These are phyloP conservation scores for Fusarium redolens DNA, from an alignment of 2,329 filamentous ascomycete genomes.

Conservation along the genomic window DNA sequence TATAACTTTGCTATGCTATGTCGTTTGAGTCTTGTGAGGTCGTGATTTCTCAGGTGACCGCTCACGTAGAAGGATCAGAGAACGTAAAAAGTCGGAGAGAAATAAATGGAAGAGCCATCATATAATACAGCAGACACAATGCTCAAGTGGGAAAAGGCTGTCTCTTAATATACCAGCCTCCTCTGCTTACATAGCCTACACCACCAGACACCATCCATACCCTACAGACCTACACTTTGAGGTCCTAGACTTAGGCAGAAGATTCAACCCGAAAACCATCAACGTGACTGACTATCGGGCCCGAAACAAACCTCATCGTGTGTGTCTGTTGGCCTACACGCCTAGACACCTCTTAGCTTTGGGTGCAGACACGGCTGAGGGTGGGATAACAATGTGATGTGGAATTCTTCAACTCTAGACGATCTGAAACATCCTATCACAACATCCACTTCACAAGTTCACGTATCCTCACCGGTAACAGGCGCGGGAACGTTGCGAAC, in stretches of 20 bases:
- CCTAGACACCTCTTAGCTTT: constrained; percentile 19
- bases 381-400: constrained; percentile 35
- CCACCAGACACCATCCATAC: constrained; percentile 6
- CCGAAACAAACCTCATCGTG: constrained; percentile 25
- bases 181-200: constrained; percentile 26
- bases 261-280: constrained; percentile 9
- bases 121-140: neutral
- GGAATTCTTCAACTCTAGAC: constrained; percentile 11
- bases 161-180: constrained; percentile 22
- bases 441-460: neutral
- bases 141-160: constrained; percentile 19
- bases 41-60: constrained; percentile 35
- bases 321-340: constrained; percentile 36
- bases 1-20: neutral
- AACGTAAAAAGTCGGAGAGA: constrained; percentile 12
- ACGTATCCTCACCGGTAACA: neutral
- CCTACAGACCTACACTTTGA: constrained; percentile 1
- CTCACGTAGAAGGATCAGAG: constrained; percentile 15
- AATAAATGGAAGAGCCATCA: constrained; percentile 27
- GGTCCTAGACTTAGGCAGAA: constrained; percentile 30
- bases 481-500: constrained; percentile 29
- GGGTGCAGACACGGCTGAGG: constrained; percentile 28
- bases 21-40: constrained; percentile 14
- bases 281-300: constrained; percentile 34
- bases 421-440: constrained; percentile 27